Evolutionary conservation across 1,284 basidiomycete species (phyloP).

Genomic region (Violaceomyces palustris): DNA sequence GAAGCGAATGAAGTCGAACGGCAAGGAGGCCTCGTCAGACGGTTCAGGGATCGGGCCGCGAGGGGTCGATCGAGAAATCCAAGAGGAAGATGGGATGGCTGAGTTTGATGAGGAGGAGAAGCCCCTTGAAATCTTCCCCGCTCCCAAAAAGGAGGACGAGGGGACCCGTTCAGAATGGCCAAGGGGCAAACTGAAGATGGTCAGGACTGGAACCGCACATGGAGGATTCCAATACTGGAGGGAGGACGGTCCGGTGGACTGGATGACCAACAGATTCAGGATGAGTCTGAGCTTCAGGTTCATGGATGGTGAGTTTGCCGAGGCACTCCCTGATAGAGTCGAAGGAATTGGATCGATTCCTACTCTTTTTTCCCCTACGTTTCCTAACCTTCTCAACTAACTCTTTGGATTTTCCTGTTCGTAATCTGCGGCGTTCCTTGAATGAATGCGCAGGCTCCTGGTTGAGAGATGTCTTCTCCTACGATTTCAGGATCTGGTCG

Average conservation of each 20-base stretch:
- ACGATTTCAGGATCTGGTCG: conserved; percentile 43
- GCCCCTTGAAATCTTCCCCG: conserved; percentile 9
- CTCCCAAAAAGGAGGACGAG: conserved; percentile 1
- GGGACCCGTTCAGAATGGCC: conserved; percentile 38
- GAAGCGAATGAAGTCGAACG: neutral
- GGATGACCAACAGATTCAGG: conserved; percentile 37
- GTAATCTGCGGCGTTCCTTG: neutral
- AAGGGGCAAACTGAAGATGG: conserved; percentile 34
- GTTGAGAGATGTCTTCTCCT: conserved; percentile 38
- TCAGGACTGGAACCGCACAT: conserved; percentile 24
- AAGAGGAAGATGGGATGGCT: too few relatives aligned
- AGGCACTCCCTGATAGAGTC: too few relatives aligned
- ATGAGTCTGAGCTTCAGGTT: conserved; percentile 45
- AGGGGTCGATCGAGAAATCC: too few relatives aligned
- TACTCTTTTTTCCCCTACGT: too few relatives aligned
- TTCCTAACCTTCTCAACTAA: too few relatives aligned
- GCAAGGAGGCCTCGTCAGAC: too few relatives aligned
- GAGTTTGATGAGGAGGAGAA: conserved; percentile 3
- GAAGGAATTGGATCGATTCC: too few relatives aligned
- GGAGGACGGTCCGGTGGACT: conserved; percentile 43
- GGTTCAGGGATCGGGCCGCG: too few relatives aligned
- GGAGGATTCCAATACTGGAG: conserved; percentile 46
- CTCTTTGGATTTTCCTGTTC: too few relatives aligned
- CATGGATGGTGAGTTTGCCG: conserved; percentile 8
- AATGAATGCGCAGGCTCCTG: conserved; percentile 6